Evolutionary conservation across 148 eudicot species (phyloP).

Genomic region (Linanthus parryae): DNA sequence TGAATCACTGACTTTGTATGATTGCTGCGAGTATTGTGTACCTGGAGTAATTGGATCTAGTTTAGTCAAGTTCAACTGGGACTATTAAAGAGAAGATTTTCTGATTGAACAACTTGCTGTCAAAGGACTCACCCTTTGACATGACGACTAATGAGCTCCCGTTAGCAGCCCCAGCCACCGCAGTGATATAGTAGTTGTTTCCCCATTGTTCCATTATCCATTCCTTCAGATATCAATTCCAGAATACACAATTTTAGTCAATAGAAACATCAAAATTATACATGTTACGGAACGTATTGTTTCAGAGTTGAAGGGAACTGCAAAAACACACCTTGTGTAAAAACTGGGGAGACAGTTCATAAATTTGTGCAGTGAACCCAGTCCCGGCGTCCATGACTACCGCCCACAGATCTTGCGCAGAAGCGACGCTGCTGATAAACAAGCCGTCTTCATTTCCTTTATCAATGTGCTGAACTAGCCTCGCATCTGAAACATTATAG

Average conservation of each 20-base stretch:
- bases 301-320: slow-evolving; percentile 1
- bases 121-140: slow-evolving; percentile 50
- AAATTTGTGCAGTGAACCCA: slow-evolving; percentile 15
- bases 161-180: slow-evolving; percentile 47
- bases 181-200: slow-evolving; percentile 47
- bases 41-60: neutral
- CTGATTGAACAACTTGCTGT: too few relatives aligned
- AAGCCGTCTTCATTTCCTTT: slow-evolving; percentile 19
- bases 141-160: slow-evolving; percentile 53
- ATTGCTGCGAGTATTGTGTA: slow-evolving; percentile 9
- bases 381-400: slow-evolving; percentile 18
- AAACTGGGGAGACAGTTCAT: slow-evolving; percentile 12
- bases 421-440: slow-evolving; percentile 14
- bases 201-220: slow-evolving; percentile 46
- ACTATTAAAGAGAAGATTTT: neutral
- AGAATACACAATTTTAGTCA: neutral
- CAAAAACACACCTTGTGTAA: slow-evolving; percentile 10
- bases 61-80: neutral
- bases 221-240: neutral
- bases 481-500: slow-evolving; percentile 13
- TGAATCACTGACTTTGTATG: slow-evolving; percentile 16
- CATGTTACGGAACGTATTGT: too few relatives aligned
- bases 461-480: slow-evolving; percentile 13
- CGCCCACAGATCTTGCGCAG: slow-evolving; percentile 12
- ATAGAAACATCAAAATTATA: too few relatives aligned